Evolutionary conservation across 2,329 filamentous ascomycete species (phyloP).

Genomic region (Verticillium zaregamsianum): DNA sequence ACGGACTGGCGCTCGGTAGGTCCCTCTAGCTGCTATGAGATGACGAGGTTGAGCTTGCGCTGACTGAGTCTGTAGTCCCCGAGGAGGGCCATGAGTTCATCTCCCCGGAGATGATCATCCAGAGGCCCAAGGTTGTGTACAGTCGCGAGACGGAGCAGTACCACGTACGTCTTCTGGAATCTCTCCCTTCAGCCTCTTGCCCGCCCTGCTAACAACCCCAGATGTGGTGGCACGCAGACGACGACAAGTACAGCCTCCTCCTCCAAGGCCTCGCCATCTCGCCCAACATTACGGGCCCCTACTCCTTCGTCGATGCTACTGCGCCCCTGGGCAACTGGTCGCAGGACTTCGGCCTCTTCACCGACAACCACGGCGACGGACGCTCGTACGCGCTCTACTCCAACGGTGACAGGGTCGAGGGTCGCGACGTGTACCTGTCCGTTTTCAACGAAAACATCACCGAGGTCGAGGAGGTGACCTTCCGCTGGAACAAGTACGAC

Average conservation of each 20-base stretch:
- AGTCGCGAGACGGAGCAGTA: conserved; percentile 50
- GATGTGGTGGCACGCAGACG: conserved; percentile 61
- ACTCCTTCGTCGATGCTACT: conserved; percentile 48
- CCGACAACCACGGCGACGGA: conserved; percentile 51
- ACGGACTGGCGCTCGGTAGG: conserved; percentile 52
- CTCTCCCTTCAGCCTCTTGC: background rate
- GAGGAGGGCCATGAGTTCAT: conserved; percentile 49
- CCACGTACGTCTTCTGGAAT: conserved; percentile 35
- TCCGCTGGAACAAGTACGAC: conserved; percentile 56
- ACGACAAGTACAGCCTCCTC: conserved; percentile 50
- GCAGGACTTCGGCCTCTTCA: conserved; percentile 58
- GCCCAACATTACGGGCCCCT: conserved; percentile 48
- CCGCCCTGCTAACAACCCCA: conserved; percentile 14
- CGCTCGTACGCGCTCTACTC: conserved; percentile 54
- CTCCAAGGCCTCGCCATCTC: conserved; percentile 53
- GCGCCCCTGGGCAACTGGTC: conserved; percentile 58
- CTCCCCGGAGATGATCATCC: conserved; percentile 52
- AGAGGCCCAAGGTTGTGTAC: conserved; percentile 58
- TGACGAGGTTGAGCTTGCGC: background rate
- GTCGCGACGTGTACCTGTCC: conserved; percentile 53
- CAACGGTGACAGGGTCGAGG: conserved; percentile 51
- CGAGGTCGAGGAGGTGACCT: conserved; percentile 44
- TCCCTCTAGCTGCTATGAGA: background rate
- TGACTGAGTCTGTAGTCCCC: background rate
- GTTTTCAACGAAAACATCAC: conserved; percentile 49